Base-by-base conservation (phyloP, 1,284 basidiomycete species). In the Trametes versicolor region DNA sequence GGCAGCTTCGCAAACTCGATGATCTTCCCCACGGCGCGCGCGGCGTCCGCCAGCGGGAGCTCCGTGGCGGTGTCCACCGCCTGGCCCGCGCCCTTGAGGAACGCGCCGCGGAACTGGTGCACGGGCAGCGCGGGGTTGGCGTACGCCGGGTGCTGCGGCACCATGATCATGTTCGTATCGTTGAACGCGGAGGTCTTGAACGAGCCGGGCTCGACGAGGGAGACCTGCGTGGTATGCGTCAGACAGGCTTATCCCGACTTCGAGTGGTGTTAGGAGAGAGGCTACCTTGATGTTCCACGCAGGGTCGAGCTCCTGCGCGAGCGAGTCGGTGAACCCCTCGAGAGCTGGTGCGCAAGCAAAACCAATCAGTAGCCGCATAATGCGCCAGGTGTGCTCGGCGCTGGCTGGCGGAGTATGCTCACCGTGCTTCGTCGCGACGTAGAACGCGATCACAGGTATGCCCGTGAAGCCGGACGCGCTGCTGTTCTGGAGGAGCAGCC, bases 101-200 rank as follows among this genome's bases (percentile, higher is more conserved):
- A 50, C 23, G 47, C 41, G 15, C 55, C 43, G 52, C 58, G 41
- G 41, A 52, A 27, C 37, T 64, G 27, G 49, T 39, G 34, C 1
- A 29, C 50, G 37, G 62, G 36, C 48, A 52, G 39, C 17, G 39
- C 19, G 52, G 58, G 49, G 54, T 66, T 58, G 37, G 56, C 47
- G 54, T 71, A 70, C 6, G 70, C 70, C 21, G 70, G 66, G 45
- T 64, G 68, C 21, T 48, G 59, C 3, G 64, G 62, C 4, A 53
- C 7, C 23, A 48, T 21, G 27, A 51, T n/a, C 45, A 32, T 39
- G 36, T 21, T 25, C 13, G 41, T 43, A 12, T 23, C 47, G 10
- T 65, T 65, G 23, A 29, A 50, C 9, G 27, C 48, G 48, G 48
- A 29, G 0, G 70, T 70, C 12, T 36, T 27, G 63, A 70, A 70